These are phyloP conservation scores for Yarrowia alimentaria DNA, from an alignment of 805 yeast species.

Conservation along the genomic window DNA sequence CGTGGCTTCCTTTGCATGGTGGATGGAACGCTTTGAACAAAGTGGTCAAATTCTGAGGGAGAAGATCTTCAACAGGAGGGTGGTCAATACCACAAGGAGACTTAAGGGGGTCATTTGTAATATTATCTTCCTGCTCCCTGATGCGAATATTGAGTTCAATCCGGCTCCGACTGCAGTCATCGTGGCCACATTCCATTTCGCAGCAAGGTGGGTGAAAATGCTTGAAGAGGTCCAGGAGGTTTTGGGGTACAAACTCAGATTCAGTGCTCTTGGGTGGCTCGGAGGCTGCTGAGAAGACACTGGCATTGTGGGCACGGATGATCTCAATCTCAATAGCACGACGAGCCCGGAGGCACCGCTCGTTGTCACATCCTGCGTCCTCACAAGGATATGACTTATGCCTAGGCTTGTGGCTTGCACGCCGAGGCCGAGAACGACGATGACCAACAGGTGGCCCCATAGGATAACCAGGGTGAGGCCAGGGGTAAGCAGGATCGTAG, in stretches of 20 bases:
- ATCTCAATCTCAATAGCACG: slow-evolving; percentile 21
- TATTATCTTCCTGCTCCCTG: slow-evolving; percentile 8
- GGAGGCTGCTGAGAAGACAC: slow-evolving; percentile 5
- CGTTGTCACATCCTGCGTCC: slow-evolving; percentile 13
- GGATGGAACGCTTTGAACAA: slow-evolving; percentile 11
- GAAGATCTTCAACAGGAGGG: slow-evolving; percentile 8
- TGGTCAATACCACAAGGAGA: slow-evolving; percentile 12
- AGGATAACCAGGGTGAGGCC: slow-evolving; percentile 13
- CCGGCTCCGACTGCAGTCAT: slow-evolving; percentile 7
- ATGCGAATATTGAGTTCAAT: slow-evolving; percentile 18
- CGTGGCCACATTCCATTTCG: slow-evolving; percentile 8
- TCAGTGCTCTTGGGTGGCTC: neutral
- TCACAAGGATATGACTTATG: slow-evolving; percentile 22
- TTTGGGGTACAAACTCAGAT: slow-evolving; percentile 13
- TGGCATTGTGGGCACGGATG: slow-evolving; percentile 16
- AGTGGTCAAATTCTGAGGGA: neutral
- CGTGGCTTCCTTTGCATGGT: slow-evolving; percentile 4
- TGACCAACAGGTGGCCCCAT: slow-evolving; percentile 10
- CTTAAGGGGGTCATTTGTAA: slow-evolving; percentile 4
- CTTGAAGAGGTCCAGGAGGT: slow-evolving; percentile 25
- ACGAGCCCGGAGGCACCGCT: slow-evolving; percentile 16
- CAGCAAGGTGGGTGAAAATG: slow-evolving; percentile 22
- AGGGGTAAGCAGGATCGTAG: slow-evolving; percentile 8
- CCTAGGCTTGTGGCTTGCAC: slow-evolving; percentile 1
- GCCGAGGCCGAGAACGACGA: slow-evolving; percentile 6